These are phyloP conservation scores for Metschnikowia koreensis DNA, from an alignment of 805 yeast species.

Conservation along the genomic window DNA sequence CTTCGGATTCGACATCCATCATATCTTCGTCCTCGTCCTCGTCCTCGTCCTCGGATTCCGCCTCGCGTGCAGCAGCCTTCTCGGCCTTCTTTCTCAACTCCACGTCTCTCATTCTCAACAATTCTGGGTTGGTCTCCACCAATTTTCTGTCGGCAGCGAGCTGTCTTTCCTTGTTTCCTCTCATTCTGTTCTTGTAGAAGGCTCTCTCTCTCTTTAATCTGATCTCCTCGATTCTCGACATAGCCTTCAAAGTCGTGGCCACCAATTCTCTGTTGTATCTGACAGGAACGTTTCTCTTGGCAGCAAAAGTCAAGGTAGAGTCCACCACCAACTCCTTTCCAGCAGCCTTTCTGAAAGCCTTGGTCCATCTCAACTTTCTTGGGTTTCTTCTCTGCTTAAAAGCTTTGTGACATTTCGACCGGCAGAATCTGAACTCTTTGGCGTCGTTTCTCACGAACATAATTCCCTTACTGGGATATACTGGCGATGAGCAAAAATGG, in stretches of 20 bases:
- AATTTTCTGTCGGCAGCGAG: slow-evolving; percentile 83
- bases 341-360: slow-evolving; percentile 98
- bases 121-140: slow-evolving; percentile 84
- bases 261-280: slow-evolving; percentile 96
- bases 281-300: slow-evolving; percentile 96
- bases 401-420: slow-evolving; percentile 96
- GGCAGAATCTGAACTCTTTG: slow-evolving; percentile 94
- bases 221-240: slow-evolving; percentile 94
- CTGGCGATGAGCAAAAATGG: slow-evolving; percentile 97
- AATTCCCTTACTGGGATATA: slow-evolving; percentile 83
- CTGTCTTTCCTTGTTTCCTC: slow-evolving; percentile 88
- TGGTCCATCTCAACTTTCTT: slow-evolving; percentile 96
- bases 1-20: slow-evolving; percentile 44
- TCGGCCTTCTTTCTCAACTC: slow-evolving; percentile 78
- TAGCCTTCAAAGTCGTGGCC: slow-evolving; percentile 88
- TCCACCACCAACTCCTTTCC: slow-evolving; percentile 98
- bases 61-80: slow-evolving; percentile 48
- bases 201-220: slow-evolving; percentile 96
- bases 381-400: slow-evolving; percentile 99
- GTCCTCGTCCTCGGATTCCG: slow-evolving; percentile 21
- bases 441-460: slow-evolving; percentile 98
- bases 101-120: slow-evolving; percentile 89
- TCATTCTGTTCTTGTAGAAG: slow-evolving; percentile 99
- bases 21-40: slow-evolving; percentile 40
- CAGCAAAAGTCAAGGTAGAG: slow-evolving; percentile 92